Conservation (phyloP, 2,329 filamentous ascomycete species). For the Cladophialophora immunda region DNA sequence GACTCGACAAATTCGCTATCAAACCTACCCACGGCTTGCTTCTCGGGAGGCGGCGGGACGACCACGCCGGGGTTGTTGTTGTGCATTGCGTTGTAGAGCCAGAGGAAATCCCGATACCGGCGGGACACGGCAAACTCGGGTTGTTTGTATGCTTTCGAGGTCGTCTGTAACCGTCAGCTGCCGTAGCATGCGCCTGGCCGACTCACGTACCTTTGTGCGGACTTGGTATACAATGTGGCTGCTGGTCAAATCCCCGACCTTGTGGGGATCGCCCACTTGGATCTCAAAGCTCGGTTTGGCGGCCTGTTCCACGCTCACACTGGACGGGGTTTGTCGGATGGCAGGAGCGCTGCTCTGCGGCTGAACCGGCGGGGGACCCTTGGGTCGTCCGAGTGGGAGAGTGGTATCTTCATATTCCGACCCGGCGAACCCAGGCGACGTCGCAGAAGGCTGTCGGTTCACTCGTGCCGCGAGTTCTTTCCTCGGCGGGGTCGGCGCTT, state of each 20-base stretch:
- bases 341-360: conserved; percentile 54
- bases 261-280: conserved; percentile 93
- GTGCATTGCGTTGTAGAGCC: conserved; percentile 95
- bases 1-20: conserved; percentile 97
- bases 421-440: conserved; percentile 66
- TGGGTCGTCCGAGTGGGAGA: conserved; percentile 68
- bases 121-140: conserved; percentile 92
- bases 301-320: conserved; percentile 90
- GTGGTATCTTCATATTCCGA: conserved; percentile 76
- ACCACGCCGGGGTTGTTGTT: conserved; percentile 94
- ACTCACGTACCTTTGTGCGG: conserved; percentile 76
- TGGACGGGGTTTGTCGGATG: conserved; percentile 70
- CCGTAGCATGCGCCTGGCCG: not conserved
- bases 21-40: conserved; percentile 95
- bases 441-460: conserved; percentile 42
- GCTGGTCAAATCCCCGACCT: conserved; percentile 94
- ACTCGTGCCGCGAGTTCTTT: conserved; percentile 61
- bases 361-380: conserved; percentile 68
- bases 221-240: conserved; percentile 98
- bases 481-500: conserved; percentile 66
- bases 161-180: conserved; percentile 68
- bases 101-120: conserved; percentile 94
- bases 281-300: conserved; percentile 92
- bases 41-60: conserved; percentile 94
- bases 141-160: conserved; percentile 93